Conservation (phyloP, 1,139 yeast genomes). For the Magnusiomyces magnusii region DNA sequence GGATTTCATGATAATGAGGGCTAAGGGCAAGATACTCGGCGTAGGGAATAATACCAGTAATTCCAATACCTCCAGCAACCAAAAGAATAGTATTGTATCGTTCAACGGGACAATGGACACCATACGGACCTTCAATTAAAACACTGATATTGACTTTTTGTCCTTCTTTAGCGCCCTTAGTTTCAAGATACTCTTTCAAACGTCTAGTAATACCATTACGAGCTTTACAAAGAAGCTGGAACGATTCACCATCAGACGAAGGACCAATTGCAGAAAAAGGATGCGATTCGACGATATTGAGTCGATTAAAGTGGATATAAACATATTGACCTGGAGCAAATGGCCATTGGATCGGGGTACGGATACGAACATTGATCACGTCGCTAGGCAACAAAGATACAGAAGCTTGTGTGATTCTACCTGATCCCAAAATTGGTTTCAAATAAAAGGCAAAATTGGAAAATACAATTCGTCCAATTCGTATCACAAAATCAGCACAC, state of each 20-base stretch:
- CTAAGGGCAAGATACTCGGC: constrained; percentile 25
- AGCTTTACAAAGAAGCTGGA: constrained; percentile 35
- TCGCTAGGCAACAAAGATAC: constrained; percentile 32
- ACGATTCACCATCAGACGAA: constrained; percentile 31
- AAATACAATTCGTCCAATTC: constrained; percentile 35
- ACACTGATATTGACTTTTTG: constrained; percentile 33
- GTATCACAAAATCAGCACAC: constrained; percentile 38
- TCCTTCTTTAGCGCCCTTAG: constrained; percentile 20
- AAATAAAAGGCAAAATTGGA: constrained; percentile 36
- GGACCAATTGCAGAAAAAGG: constrained; percentile 53
- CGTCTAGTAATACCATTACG: constrained; percentile 32
- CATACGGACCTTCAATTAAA: constrained; percentile 60
- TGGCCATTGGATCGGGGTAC: constrained; percentile 37
- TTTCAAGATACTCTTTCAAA: constrained; percentile 24
- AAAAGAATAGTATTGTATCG: constrained; percentile 49
- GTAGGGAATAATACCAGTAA: constrained; percentile 48
- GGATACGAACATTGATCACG: constrained; percentile 27
- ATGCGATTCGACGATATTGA: constrained; percentile 46
- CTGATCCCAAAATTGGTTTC: constrained; percentile 27
- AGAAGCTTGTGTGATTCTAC: constrained; percentile 33
- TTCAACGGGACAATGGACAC: constrained; percentile 45
- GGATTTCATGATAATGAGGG: constrained; percentile 18
- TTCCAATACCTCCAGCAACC: constrained; percentile 68
- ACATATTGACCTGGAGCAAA: constrained; percentile 58
- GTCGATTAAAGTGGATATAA: constrained; percentile 46